Base-by-base conservation (phyloP, 2,329 filamentous ascomycete genomes). In the Graphilbum fragrans region DNA sequence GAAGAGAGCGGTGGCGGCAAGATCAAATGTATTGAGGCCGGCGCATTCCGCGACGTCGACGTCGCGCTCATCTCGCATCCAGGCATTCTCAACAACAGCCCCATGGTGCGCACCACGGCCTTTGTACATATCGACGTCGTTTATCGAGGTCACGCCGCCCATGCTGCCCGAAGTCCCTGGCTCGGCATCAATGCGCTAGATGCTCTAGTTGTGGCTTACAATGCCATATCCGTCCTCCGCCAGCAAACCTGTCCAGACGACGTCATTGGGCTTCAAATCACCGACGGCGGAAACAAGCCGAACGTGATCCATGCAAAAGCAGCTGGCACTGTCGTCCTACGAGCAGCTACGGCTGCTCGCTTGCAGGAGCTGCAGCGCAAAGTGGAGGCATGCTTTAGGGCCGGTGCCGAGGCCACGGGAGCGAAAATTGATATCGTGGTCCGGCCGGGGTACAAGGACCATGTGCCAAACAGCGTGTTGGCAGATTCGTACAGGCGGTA, bases 111-210 rank as follows among this genome's bases (percentile, higher is more conserved):
- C 2, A 76, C 72, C 1, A 64, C 68, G 4, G 72, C 72, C 5
- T 74, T 68, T 47, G 51, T 57, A 5, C 57, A 60, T 34, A 63
- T 75, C 46, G 62, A 61, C 18, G 70, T 69, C 1, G 66, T 67
- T 16, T 77, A 72, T 46, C 62, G 64, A 1, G 75, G 74, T 1
- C 64, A 63, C 39, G 67, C 67, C 42, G 71, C 74, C 0, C 74
- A 78, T 47, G 73, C 72, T 0, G 72, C 68, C 1, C 66, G 66
- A 3, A 66, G 60, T n/a, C 74, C 73, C 0, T 77, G 72, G 72
- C 60, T 72, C 5, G 74, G 74, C 0, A 62, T 71, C 48, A 78
- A 79, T 50, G 74, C 74, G 0, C 62, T 77, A 0, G 74, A 79
- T 48, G 73, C 72, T 0, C 50, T 74, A 19, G 59, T 77, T 3